Percentiles rank a stretch among this genome's conserved stretches.
Evolutionary conservation across 2,329 filamentous ascomycete species (phyloP).

Genomic region (Aspergillus felis): DNA sequence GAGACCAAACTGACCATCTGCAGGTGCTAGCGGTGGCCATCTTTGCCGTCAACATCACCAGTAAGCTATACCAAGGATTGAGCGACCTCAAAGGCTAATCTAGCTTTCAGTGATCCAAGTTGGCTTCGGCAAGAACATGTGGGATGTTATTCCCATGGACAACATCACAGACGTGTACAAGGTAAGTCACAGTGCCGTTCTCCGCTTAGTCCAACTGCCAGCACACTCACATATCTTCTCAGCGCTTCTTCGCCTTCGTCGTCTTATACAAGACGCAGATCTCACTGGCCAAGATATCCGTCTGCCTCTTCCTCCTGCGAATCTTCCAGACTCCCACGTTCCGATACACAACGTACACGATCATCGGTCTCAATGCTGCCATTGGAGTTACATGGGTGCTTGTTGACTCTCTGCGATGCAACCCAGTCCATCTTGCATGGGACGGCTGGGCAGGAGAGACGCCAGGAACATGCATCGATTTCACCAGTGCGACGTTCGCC

Average conservation of each 20-base stretch:
- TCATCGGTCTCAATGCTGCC: conserved; percentile 17
- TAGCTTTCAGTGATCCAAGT: conserved; percentile 16
- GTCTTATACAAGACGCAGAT: conserved; percentile 19
- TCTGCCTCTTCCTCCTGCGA: conserved; percentile 21
- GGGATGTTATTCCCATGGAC: conserved; percentile 17
- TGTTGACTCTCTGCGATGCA: conserved; percentile 15
- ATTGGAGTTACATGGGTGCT: conserved; percentile 18
- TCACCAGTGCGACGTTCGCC: conserved; percentile 12
- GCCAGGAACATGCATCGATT: conserved; percentile 16
- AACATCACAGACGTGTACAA: conserved; percentile 18
- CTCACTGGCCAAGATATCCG: conserved; percentile 22
- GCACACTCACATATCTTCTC: neutral
- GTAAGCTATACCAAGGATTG: neutral
- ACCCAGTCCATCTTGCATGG: conserved; percentile 20
- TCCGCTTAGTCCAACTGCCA: neutral
- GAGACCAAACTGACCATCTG: neutral
- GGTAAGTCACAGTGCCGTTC: conserved; percentile 3
- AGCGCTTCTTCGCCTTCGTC: conserved; percentile 17
- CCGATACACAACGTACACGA: conserved; percentile 13
- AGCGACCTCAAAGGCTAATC: neutral
- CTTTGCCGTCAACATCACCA: conserved; percentile 9
- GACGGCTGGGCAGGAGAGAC: conserved; percentile 13
- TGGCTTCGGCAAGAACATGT: conserved; percentile 20
- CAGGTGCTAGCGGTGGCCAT: conserved; percentile 10
- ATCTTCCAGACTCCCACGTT: conserved; percentile 18